These are phyloP conservation scores for Cercospora citrullina DNA, from an alignment of 2,329 filamentous ascomycete genomes.

Conservation along the genomic window DNA sequence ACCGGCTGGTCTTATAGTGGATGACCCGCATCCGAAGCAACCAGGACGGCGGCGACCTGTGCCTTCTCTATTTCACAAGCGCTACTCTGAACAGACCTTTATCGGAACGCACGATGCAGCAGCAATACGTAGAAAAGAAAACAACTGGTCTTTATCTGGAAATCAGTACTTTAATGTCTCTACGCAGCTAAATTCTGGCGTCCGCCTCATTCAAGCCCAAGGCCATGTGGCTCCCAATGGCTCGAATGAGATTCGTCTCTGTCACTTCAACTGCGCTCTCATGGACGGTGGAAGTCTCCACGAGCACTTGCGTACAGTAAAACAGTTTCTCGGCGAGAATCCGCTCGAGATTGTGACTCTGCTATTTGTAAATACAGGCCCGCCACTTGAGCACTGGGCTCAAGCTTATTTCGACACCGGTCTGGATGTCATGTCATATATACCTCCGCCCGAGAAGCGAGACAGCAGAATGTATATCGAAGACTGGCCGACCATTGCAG, in stretches of 20 bases:
- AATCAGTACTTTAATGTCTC: constrained; percentile 48
- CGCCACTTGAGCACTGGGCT: constrained; percentile 47
- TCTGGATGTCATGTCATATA: constrained; percentile 47
- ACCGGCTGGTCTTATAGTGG: neutral
- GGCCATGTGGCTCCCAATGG: constrained; percentile 29
- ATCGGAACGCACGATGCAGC: constrained; percentile 66
- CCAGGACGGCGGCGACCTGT: constrained; percentile 25
- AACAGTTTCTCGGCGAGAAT: constrained; percentile 28
- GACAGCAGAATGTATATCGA: constrained; percentile 37
- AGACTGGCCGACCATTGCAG: constrained; percentile 47
- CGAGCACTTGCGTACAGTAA: constrained; percentile 23
- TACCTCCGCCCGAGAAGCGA: constrained; percentile 34
- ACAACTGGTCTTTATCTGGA: constrained; percentile 36
- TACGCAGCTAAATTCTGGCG: constrained; percentile 53
- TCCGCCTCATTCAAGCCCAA: constrained; percentile 32
- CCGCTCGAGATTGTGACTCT: constrained; percentile 32
- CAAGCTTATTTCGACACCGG: constrained; percentile 55
- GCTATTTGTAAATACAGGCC: constrained; percentile 41
- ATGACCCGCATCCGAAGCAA: constrained; percentile 24
- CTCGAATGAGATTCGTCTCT: constrained; percentile 29
- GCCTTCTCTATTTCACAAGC: constrained; percentile 54
- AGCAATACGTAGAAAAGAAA: constrained; percentile 51
- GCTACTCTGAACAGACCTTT: constrained; percentile 61
- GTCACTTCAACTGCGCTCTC: constrained; percentile 34
- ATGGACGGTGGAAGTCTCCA: constrained; percentile 33